Percentiles rank a stretch among this genome's conserved stretches.
Evolutionary conservation across 2,329 filamentous ascomycete species (phyloP).

Genomic region (Ophiostoma perfectum): DNA sequence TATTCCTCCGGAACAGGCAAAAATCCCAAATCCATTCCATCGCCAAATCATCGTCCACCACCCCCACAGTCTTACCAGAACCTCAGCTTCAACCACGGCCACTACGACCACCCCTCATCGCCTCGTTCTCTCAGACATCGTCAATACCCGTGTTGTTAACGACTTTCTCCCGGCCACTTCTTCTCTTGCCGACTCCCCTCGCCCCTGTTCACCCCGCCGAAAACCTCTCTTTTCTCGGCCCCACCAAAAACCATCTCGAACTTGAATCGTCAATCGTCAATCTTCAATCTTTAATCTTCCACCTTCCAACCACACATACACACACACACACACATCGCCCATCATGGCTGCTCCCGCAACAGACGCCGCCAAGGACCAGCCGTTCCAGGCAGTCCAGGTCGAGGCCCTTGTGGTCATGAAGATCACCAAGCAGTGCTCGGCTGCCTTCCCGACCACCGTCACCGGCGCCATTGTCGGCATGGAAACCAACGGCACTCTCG

Average conservation of each 20-base stretch:
- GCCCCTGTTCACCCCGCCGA: slow-evolving; percentile 1
- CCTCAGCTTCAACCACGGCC: neutral
- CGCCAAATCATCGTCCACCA: slow-evolving; percentile 11
- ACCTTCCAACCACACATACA: neutral
- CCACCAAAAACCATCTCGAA: slow-evolving; percentile 14
- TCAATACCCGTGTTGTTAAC: neutral
- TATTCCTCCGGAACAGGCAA: slow-evolving; percentile 23
- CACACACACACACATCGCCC: slow-evolving; percentile 3
- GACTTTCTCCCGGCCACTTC: neutral
- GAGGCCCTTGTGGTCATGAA: slow-evolving; percentile 97
- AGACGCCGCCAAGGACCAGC: slow-evolving; percentile 58
- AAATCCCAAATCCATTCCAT: slow-evolving; percentile 15
- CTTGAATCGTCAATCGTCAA: neutral
- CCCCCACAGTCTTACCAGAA: slow-evolving; percentile 2
- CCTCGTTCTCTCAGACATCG: neutral
- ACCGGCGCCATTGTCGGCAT: slow-evolving; percentile 91
- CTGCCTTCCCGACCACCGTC: slow-evolving; percentile 79
- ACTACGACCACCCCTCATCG: neutral
- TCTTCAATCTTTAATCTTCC: neutral
- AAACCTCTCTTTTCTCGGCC: slow-evolving; percentile 7
- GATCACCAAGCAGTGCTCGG: slow-evolving; percentile 91
- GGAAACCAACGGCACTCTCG: slow-evolving; percentile 73
- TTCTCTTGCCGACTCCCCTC: neutral
- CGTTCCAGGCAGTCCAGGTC: slow-evolving; percentile 80
- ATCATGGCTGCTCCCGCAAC: slow-evolving; percentile 31